Evolutionary conservation across 2,329 filamentous ascomycete genomes (phyloP).

Genomic region (Tolypocladium tundrense): DNA sequence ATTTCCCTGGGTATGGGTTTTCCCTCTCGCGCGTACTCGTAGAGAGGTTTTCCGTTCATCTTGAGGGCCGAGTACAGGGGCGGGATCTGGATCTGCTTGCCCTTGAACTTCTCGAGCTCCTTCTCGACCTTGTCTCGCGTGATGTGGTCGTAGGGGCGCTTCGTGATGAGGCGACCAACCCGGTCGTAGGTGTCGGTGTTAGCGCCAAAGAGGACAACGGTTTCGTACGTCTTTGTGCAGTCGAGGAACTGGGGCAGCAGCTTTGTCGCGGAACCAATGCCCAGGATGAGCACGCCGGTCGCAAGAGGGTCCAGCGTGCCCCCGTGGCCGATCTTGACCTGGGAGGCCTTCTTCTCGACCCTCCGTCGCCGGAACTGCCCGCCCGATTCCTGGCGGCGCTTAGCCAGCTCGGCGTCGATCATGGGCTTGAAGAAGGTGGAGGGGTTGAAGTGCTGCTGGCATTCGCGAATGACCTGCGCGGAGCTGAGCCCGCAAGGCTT

Average conservation of each 20-base stretch:
- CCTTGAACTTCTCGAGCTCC: slow-evolving; percentile 64
- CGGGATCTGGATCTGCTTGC: slow-evolving; percentile 79
- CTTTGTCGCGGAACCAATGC: slow-evolving; percentile 83
- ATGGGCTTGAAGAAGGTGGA: slow-evolving; percentile 72
- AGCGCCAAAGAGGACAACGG: slow-evolving; percentile 79
- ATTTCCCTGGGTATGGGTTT: slow-evolving; percentile 80
- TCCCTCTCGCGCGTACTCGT: slow-evolving; percentile 90
- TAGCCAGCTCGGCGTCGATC: slow-evolving; percentile 52
- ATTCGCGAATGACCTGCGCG: slow-evolving; percentile 80
- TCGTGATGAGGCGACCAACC: slow-evolving; percentile 70
- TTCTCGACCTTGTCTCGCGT: slow-evolving; percentile 70
- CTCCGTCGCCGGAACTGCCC: slow-evolving; percentile 50
- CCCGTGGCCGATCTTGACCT: slow-evolving; percentile 92
- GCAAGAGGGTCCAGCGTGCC: slow-evolving; percentile 92
- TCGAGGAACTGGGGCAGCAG: slow-evolving; percentile 64
- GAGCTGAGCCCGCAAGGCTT: slow-evolving; percentile 84
- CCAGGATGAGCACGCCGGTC: slow-evolving; percentile 83
- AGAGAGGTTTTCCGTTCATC: slow-evolving; percentile 87
- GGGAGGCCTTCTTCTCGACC: slow-evolving; percentile 45
- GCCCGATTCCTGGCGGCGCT: slow-evolving; percentile 45
- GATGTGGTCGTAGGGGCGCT: slow-evolving; percentile 68
- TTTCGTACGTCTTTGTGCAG: slow-evolving; percentile 91
- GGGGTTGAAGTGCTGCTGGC: slow-evolving; percentile 74
- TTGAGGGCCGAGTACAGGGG: slow-evolving; percentile 89
- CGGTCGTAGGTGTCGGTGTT: slow-evolving; percentile 89